These are phyloP conservation scores for Effrenium voratum DNA, from an alignment of 73 alveolate genomes.

Conservation along the genomic window DNA sequence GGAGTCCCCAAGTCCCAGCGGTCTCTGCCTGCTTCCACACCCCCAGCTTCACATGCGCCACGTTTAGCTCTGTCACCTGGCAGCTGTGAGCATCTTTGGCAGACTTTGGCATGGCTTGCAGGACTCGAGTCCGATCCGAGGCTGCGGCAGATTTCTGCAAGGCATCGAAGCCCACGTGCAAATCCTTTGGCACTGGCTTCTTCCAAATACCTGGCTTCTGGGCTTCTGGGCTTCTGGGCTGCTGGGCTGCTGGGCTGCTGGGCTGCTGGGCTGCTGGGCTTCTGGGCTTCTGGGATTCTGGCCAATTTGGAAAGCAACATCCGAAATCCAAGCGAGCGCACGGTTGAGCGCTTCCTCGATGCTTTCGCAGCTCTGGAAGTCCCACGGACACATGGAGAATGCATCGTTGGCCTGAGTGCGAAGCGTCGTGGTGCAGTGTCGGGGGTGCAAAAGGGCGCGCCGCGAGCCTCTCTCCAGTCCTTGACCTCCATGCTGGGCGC, in stretches of 20 bases:
- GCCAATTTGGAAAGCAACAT: no score
- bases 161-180: constrained; percentile 60
- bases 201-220: constrained; percentile 92
- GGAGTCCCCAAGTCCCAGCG: not conserved
- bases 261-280: no score
- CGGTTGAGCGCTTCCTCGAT: constrained; percentile 61
- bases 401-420: constrained; percentile 41
- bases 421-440: not conserved
- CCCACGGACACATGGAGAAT: constrained; percentile 65
- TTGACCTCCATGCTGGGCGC: constrained; percentile 57
- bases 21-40: constrained; percentile 52
- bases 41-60: constrained; percentile 51
- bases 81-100: not conserved
- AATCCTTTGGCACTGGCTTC: constrained; percentile 74
- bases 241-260: no score
- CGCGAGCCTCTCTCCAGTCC: constrained; percentile 72
- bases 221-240: no score
- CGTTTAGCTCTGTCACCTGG: constrained; percentile 15
- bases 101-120: not conserved
- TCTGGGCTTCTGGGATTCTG: no score
- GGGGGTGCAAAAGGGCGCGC: no score
- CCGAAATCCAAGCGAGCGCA: not conserved
- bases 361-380: constrained; percentile 86
- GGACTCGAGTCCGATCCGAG: not conserved
- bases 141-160: constrained; percentile 12